Evolutionary conservation across 192 early-diverging fungal species (phyloP), one percentile per base, ranked within the genome.

Genomic region (Pilaira anomala): DNA sequence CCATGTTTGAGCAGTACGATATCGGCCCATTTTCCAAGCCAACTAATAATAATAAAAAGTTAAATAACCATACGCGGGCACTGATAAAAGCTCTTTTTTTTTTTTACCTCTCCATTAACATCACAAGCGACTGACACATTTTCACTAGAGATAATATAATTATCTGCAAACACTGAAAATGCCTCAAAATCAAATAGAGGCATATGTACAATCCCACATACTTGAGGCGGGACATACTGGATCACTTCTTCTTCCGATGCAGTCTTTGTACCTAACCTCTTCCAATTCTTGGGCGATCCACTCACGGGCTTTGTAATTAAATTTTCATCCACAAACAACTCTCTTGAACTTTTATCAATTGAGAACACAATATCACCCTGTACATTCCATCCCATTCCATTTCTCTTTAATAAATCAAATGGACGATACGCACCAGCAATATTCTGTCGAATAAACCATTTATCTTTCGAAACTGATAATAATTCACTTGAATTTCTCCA

Each of bases 391-490:
- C 76, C 70, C 9, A 81, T 72, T 14, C 75, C 86, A 41, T 77
- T 71, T 33, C 79, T 75, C 14, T 73, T 79, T 13, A 90, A 60
- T 3, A 84, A 45, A 58, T 78, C 73, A 2, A 76, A 36, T 2
- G 81, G 79, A 7, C 62, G 67, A 60, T 81, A 81, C 5, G 81
- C 66, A 21, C 73, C 73, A 14, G 67, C 44, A 7, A 89, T 75
- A 41, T 83, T 71, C 36, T 85, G 83, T 26, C 82, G 83, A 4
- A 84, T 76, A 68, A 93, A 90, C 16, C 63, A 80, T n/a, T 84
- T 78, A 67, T 93, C 92, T 52, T 92, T 93, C 1, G 88, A 87
- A n/a, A 83, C 83, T 0, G 89, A 81, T 74, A 83, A 90, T 0
- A 93, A 28, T 1, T 75, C 79, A 55, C 84, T 76, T 14, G 77